Base-by-base conservation (phyloP, 2,329 filamentous ascomycete genomes). In the Calonectria fujianensis region DNA sequence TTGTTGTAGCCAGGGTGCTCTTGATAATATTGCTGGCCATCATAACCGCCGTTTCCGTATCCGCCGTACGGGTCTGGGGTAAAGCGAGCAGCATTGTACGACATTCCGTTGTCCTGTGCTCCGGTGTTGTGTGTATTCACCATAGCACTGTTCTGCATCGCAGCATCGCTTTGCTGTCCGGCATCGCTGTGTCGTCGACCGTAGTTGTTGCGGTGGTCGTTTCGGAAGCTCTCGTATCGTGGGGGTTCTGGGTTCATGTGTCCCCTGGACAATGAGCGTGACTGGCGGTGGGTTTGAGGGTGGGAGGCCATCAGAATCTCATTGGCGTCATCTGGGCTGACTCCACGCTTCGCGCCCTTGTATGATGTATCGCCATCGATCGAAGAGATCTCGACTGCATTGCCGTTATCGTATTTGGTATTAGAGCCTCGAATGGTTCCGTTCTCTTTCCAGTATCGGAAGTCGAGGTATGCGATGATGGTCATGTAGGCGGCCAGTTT, bases 401-500 rank as follows among this genome's bases (percentile, higher is more conserved):
- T 57, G 18, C 52, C 27, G 9, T 39, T 27, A 37, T 35, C 20
- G 32, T 72, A 72, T n/a, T 72, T 72, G 18, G 45, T n/a, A 10
- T 29, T 16, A 27, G 57, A 41, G 9, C 54, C 64, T 9, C 70
- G 70, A 2, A 32, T 18, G 16, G 45, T 35, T 4, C 70, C 70
- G 10, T 67, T 72, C 1, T 50, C 64, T 16, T 35, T 32, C 20
- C 52, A 72, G 37, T 68, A 72, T 16, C 64, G 64, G 24, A 54
- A 72, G 48, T 72, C 64, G 24, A 72, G 20, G 20, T 35, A 72
- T 11, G 64, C 11, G 14, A 72, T 20, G 10, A 63, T 45, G 20
- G 70, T 68, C 64, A 69, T 72, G 64, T 72, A 68, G 2, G 35
- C 45, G 20, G 70, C 64, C 3, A 64, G 18, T 10, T 31, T 66